A percentile compares a stretch with the other conserved stretches of the same genome.
Conservation (phyloP, 2,329 filamentous ascomycete genomes). For the Stachybotrys elegans region DNA sequence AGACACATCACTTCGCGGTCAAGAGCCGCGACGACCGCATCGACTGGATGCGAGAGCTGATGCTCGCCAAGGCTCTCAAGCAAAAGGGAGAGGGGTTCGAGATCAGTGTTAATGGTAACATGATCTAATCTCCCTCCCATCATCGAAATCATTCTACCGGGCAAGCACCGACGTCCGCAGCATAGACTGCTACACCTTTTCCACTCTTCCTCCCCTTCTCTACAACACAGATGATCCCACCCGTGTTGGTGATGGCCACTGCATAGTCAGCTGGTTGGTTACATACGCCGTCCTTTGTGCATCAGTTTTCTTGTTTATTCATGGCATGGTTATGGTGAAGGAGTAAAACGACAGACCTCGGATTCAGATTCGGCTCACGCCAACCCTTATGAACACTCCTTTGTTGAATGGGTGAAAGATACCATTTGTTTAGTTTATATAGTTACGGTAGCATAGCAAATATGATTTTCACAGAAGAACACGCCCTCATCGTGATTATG, state of each 20-base stretch:
- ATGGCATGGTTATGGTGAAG: background rate
- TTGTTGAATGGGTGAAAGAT: too few species aligned
- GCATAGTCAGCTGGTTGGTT: too few species aligned
- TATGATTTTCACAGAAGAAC: too few species aligned
- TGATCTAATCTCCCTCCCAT: conserved; percentile 62
- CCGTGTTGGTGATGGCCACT: too few species aligned
- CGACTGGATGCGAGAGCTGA: conserved; percentile 94
- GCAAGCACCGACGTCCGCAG: too few species aligned
- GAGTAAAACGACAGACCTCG: background rate
- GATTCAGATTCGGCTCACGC: background rate
- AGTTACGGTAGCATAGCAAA: background rate
- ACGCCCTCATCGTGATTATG: too few species aligned
- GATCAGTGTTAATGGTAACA: conserved; percentile 75
- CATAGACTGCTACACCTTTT: too few species aligned
- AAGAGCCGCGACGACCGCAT: conserved; percentile 83
- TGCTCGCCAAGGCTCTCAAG: conserved; percentile 82
- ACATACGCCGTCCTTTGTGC: background rate
- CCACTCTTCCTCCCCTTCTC: too few species aligned
- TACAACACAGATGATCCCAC: too few species aligned
- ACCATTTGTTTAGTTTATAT: conserved; percentile 14
- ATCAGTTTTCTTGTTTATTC: background rate
- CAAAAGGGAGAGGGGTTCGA: conserved; percentile 81
- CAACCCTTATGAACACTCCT: conserved; percentile 6
- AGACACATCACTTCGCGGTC: conserved; percentile 93
- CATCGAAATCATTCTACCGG: too few species aligned